Evolutionary conservation across 192 early-diverging fungal genomes (phyloP), one percentile per base, ranked within the genome.

Genomic region (Backusella psychrophila): DNA sequence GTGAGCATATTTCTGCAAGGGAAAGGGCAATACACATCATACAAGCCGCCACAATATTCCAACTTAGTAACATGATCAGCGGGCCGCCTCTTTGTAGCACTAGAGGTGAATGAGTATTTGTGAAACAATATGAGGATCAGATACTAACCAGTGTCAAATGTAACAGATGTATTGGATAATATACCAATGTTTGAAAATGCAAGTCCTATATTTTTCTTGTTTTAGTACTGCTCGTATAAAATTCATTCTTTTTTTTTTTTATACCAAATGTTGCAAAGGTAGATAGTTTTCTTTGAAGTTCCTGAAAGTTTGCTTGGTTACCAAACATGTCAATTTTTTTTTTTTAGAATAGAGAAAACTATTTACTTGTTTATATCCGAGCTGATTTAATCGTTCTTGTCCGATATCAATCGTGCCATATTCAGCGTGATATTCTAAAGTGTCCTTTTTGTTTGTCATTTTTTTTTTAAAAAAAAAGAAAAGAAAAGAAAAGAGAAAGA

Each of bases 171-270:
- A 31, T 75, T 75, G 4, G 80, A 77, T 31, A 81, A 35, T n/a
- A 81, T 81, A 29, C 80, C 80, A 6, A 81, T 78, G 41, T 81
- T 81, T 14, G 76, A 75, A 35, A 81, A 81, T 23, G 80, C 80
- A 12, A 81, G 71, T 7, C 80, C 80, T 71, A 53, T 0, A 23
- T n/a, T 53, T 9, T n/a, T 56, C 9, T 56, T 23, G 1, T 56
- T n/a, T n/a, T n/a, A n/a, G n/a, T n/a, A n/a, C n/a, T n/a, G n/a
- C n/a, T n/a, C n/a, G n/a, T n/a, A n/a, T n/a, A n/a, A n/a, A n/a
- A n/a, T n/a, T n/a, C n/a, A n/a, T n/a, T n/a, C n/a, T n/a, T n/a
- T n/a, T n/a, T n/a, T n/a, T n/a, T n/a, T 52, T n/a, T 52, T 21
- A 52, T 19, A 33, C 78, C 78, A 31, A 79, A 79, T 33, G 72